These are phyloP conservation scores for Nicotiana tomentosiformis DNA, from an alignment of 257 asterid species.

Conservation along the genomic window DNA sequence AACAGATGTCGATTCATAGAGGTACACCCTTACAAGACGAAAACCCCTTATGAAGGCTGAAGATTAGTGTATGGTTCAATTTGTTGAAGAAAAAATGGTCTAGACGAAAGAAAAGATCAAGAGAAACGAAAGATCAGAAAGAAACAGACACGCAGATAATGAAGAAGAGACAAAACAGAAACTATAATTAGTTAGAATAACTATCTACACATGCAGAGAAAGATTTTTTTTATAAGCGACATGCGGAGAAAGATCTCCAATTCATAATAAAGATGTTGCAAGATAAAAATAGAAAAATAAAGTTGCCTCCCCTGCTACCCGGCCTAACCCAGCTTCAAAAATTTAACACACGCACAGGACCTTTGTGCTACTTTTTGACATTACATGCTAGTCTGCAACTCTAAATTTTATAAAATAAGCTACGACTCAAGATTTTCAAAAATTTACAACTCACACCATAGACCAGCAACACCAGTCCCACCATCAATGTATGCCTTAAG, in stretches of 20 bases:
- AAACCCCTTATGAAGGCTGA: background rate
- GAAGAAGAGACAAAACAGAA: background rate
- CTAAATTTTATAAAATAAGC: background rate
- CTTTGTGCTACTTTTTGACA: background rate
- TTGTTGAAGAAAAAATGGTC: background rate
- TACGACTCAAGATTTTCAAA: background rate
- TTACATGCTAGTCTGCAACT: background rate
- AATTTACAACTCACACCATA: background rate
- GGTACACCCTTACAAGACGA: background rate
- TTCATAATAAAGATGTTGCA: background rate
- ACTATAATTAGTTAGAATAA: background rate
- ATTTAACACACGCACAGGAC: background rate
- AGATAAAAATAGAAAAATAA: background rate
- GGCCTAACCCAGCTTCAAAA: background rate
- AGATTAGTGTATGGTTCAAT: background rate
- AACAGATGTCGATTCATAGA: background rate
- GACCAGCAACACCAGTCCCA: too few species aligned
- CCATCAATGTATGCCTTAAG: too few species aligned
- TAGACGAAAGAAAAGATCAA: background rate
- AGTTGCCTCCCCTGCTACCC: background rate
- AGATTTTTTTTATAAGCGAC: background rate
- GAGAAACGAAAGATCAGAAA: background rate
- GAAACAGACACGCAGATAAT: background rate
- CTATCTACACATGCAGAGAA: background rate
- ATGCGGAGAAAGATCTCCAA: background rate